phyloP scores from a whole-genome alignment of 208 protist genomes.

The Trypanosoma grayi region DNA sequence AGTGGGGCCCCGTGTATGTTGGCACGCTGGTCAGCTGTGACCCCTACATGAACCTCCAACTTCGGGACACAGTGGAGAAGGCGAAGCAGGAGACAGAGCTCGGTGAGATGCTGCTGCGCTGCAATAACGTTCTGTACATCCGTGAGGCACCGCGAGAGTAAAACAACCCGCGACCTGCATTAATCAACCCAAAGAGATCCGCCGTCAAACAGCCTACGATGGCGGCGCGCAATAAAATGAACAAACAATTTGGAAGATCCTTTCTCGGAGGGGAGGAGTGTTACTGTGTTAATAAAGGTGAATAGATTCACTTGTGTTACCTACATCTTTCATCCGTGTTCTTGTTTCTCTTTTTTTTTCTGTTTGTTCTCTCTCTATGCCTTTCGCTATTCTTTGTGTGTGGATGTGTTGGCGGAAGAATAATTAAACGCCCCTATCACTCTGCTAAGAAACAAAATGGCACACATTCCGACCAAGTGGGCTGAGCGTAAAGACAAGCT shows the following conservation, averaged over 20 bases:
- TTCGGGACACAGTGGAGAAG: slow-evolving; percentile 75
- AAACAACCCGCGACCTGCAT: not conserved
- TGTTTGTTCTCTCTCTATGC: not conserved
- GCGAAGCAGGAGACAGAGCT: slow-evolving; percentile 70
- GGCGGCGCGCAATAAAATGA: not conserved
- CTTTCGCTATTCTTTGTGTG: not conserved
- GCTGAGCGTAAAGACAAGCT: slow-evolving; percentile 85
- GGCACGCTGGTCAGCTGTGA: slow-evolving; percentile 95
- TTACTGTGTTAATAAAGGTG: too few relatives aligned
- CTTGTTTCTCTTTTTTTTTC: slow-evolving; percentile 2
- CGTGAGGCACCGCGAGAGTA: slow-evolving; percentile 51
- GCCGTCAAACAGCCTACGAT: too few relatives aligned
- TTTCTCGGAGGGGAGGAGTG: too few relatives aligned
- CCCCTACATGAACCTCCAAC: slow-evolving; percentile 98
- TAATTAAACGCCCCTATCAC: not conserved
- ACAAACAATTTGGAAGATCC: slow-evolving; percentile 8
- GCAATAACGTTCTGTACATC: slow-evolving; percentile 92
- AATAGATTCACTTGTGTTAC: too few relatives aligned
- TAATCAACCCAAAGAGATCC: not conserved
- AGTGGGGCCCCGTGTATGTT: slow-evolving; percentile 98
- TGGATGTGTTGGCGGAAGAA: not conserved
- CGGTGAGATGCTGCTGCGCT: slow-evolving; percentile 84
- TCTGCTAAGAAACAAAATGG: slow-evolving; percentile 32
- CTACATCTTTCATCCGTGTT: too few relatives aligned
- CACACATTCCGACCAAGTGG: slow-evolving; percentile 89